Conservation (phyloP, 2,329 filamentous ascomycete genomes). For the Paradendryphiella salina region DNA sequence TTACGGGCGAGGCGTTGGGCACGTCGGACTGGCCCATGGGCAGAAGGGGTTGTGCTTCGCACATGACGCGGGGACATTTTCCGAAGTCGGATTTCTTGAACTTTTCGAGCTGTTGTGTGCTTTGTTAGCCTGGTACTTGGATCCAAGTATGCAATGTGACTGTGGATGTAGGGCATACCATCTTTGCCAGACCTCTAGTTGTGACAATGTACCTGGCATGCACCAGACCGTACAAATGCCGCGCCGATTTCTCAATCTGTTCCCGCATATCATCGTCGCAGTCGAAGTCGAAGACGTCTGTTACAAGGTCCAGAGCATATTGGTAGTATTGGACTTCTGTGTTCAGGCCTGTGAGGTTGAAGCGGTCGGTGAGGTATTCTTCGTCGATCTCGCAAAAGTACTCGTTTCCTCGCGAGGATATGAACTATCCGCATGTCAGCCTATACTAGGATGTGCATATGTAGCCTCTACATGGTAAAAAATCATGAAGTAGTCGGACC, state of each 20-base stretch:
- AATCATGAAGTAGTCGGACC: constrained; percentile 2
- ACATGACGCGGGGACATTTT: constrained; percentile 95
- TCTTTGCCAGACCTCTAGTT: constrained; percentile 89
- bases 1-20: constrained; percentile 84
- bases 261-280: constrained; percentile 98
- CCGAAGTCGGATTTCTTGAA: constrained; percentile 98
- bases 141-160: background rate
- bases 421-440: constrained; percentile 67
- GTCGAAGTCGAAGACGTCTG: constrained; percentile 97
- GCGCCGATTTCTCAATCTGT: constrained; percentile 94
- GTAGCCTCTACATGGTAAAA: constrained; percentile 6
- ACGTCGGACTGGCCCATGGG: constrained; percentile 94
- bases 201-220: constrained; percentile 97
- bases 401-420: constrained; percentile 95
- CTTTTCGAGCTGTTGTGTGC: constrained; percentile 80
- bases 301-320: constrained; percentile 95
- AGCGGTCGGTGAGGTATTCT: constrained; percentile 95
- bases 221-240: constrained; percentile 93
- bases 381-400: constrained; percentile 99
- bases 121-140: constrained; percentile 15
- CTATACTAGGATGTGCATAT: background rate
- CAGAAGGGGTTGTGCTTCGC: constrained; percentile 87
- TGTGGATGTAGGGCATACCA: constrained; percentile 63
- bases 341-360: constrained; percentile 96
- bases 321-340: constrained; percentile 99